Evolutionary conservation across 345 rosid species (phyloP).

Genomic region (Erysimum cheiranthoides): DNA sequence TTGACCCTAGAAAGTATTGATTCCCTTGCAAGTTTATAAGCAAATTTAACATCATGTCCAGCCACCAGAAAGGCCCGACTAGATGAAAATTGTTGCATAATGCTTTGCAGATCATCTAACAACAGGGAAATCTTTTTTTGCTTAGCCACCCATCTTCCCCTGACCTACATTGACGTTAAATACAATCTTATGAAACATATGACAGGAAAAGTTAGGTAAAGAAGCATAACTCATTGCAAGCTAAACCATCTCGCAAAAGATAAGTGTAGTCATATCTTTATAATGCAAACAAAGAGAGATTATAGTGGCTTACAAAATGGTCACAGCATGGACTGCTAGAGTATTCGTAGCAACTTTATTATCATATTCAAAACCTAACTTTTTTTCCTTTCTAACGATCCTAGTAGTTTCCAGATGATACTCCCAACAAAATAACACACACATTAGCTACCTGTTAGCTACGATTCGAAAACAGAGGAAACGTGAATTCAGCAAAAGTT

Average conservation of each 20-base stretch:
- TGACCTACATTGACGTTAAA: slow-evolving; percentile 28
- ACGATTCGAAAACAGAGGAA: not conserved
- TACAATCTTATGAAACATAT: slow-evolving; percentile 1
- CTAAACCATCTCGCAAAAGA: not conserved
- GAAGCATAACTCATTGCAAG: slow-evolving; percentile 6
- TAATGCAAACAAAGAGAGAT: not conserved
- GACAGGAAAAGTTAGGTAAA: not conserved
- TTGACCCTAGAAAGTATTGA: slow-evolving; percentile 63
- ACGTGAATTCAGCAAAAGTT: not conserved
- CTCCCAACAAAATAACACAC: not conserved
- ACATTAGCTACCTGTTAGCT: no score
- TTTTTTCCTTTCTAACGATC: not conserved
- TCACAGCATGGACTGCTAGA: not conserved
- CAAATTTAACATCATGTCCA: slow-evolving; percentile 53
- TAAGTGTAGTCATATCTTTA: not conserved
- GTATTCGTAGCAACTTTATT: not conserved
- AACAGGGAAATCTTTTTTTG: slow-evolving; percentile 51
- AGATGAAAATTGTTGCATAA: slow-evolving; percentile 26
- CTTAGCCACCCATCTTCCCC: slow-evolving; percentile 32
- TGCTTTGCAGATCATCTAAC: slow-evolving; percentile 25
- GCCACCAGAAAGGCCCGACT: slow-evolving; percentile 45
- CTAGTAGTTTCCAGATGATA: not conserved
- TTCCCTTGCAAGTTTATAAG: slow-evolving; percentile 72
- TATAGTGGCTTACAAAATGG: not conserved
- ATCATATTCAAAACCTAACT: not conserved